Percentiles rank a stretch among this genome's conserved stretches.
phyloP scores from a whole-genome alignment of 306 rosid species.

The Vicia villosa region DNA sequence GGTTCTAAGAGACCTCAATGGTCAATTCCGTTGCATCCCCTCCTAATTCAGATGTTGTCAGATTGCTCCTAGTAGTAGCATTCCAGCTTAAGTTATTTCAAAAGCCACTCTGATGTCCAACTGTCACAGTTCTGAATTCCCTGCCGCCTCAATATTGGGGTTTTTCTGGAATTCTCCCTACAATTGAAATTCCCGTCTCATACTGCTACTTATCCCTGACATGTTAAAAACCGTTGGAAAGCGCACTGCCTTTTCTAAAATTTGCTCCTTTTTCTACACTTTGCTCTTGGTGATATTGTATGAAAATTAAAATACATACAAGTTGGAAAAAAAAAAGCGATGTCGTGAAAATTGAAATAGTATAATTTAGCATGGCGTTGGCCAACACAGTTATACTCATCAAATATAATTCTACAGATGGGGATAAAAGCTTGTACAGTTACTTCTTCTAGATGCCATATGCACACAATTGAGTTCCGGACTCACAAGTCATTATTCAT shows the following conservation, averaged over 20 bases:
- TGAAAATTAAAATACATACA: constrained; percentile 10
- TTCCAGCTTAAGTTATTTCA: background rate
- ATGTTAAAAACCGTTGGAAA: constrained; percentile 8
- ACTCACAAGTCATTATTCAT: constrained; percentile 34
- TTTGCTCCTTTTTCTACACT: constrained; percentile 9
- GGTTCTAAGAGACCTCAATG: background rate
- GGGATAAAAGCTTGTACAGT: constrained; percentile 25
- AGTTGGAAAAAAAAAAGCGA: background rate
- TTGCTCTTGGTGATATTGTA: constrained; percentile 13
- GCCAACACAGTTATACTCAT: constrained; percentile 30
- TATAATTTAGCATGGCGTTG: constrained; percentile 24
- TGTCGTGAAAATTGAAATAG: constrained; percentile 1
- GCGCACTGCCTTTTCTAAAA: constrained; percentile 3
- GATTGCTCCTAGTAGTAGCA: background rate
- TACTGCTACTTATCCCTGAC: background rate
- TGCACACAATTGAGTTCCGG: background rate
- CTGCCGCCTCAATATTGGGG: background rate
- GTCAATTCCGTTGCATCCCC: background rate
- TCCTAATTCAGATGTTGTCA: background rate
- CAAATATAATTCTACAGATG: background rate
- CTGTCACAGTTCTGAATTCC: background rate
- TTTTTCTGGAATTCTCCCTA: constrained; percentile 1
- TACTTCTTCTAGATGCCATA: constrained; percentile 12
- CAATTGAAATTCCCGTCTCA: background rate
- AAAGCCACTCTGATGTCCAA: background rate